Evolutionary conservation across 139 green algal genomes (phyloP), one percentile per base, ranked within the genome.

Genomic region (Coccomyxa sp.): DNA sequence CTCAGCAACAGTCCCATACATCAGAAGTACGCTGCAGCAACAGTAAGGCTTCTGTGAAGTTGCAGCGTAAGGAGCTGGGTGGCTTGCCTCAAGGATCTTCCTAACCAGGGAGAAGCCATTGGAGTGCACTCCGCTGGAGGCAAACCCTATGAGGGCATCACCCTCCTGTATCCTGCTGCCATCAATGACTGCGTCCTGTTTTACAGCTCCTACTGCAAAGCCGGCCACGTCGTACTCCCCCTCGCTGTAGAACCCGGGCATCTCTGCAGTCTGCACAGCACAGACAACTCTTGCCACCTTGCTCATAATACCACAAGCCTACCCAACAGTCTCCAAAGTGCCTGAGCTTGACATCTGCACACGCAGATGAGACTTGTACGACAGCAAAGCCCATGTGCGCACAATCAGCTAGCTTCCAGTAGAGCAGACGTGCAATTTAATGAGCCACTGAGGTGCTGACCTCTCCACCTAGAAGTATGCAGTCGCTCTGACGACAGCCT

Each of bases 181-280:
- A 81, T 98, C 93, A 74, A 99, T 97, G 14, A 99, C 85, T 35
- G 84, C 85, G 18, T 93, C 89, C 88, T 98, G 93, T 90, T 97
- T 96, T 2, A 99, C 96, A 10, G 91, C 79, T n/a, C 96, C 96
- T 55, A 99, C 96, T 18, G 96, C 96, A 87, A 99, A 99, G 71
- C 96, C 96, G 27, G 95, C 97, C 70, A 99, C 88, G 88, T 99
- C 96, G 83, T 99, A 99, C 84, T 99, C 96, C 39, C 95, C 96
- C n/a, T 87, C 84, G n/a, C 86, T 70, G 86, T 99, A 99, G 77
- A 99, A 98, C 36, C 95, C 96, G 8, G 95, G 96, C 96, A 99
- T 99, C 89, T 99, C 96, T 8, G 96, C 96, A 0, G 96, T 99
- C 91, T 86, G 79, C 75, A 74, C n/a, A n/a, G n/a, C n/a, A n/a